Percentiles rank a stretch among this genome's conserved stretches.
Conservation (phyloP, 345 rosid species). For the Sisymbrium altissimum region DNA sequence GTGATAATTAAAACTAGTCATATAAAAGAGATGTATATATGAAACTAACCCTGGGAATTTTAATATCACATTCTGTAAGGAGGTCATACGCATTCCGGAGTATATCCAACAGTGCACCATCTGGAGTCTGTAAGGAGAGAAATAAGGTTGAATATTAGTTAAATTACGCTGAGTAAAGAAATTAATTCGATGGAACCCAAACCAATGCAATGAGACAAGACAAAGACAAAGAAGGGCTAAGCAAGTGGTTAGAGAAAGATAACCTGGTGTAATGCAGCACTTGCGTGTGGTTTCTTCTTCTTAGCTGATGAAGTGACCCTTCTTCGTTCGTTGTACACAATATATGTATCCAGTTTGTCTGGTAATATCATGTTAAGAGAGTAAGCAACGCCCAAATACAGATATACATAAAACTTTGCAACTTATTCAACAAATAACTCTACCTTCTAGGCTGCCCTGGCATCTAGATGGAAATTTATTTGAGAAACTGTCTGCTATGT, state of each 20-base stretch:
- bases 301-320: constrained; percentile 93
- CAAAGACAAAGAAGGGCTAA: background rate
- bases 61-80: constrained; percentile 66
- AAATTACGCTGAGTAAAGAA: background rate
- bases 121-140: constrained; percentile 72
- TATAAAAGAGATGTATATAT: background rate
- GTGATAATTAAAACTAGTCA: background rate
- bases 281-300: constrained; percentile 68
- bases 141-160: background rate
- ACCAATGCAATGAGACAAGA: background rate
- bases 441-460: constrained; percentile 71
- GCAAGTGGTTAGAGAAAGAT: constrained; percentile 28
- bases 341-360: constrained; percentile 77
- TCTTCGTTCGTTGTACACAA: constrained; percentile 82
- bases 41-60: constrained; percentile 67
- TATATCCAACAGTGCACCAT: constrained; percentile 83
- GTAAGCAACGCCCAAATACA: background rate
- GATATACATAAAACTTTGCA: constrained; percentile 8
- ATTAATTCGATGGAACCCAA: background rate
- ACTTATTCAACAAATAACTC: background rate
- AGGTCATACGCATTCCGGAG: constrained; percentile 83
- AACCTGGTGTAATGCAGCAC: constrained; percentile 82
- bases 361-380: constrained; percentile 19
- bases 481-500: constrained; percentile 79
- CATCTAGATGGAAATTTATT: constrained; percentile 63